Conservation (phyloP, 441 rosid species). For the Erysimum cheiri region DNA sequence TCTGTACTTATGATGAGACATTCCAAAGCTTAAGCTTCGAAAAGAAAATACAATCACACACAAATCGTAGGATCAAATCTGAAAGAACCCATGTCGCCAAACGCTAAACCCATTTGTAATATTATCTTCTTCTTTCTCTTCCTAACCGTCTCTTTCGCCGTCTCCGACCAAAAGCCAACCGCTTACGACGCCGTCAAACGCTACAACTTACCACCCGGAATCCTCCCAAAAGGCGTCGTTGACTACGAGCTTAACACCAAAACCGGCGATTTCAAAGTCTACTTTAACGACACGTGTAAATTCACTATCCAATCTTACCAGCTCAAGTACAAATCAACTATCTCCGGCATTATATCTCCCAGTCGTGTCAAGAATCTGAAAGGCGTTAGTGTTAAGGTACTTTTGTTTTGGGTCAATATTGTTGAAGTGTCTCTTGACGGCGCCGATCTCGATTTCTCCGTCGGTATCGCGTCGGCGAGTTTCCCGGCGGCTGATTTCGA, state of each 20-base stretch:
- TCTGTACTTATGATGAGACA: background rate
- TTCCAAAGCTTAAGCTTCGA: background rate
- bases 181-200: conserved; percentile 54
- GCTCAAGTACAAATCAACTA: conserved; percentile 56
- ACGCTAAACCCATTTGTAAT: conserved; percentile 10
- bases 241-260: conserved; percentile 53
- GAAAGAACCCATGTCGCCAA: conserved; percentile 28
- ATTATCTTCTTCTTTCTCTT: conserved; percentile 19
- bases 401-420: conserved; percentile 75
- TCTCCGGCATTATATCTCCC: conserved; percentile 55
- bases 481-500: conserved; percentile 59
- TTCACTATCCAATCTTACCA: conserved; percentile 68
- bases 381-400: conserved; percentile 71
- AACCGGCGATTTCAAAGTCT: conserved; percentile 63
- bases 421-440: conserved; percentile 57
- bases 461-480: conserved; percentile 73
- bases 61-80: conserved; percentile 7
- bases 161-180: conserved; percentile 35
- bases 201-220: conserved; percentile 60
- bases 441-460: conserved; percentile 65
- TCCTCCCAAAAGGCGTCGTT: conserved; percentile 66
- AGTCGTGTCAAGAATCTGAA: conserved; percentile 55
- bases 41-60: conserved; percentile 18
- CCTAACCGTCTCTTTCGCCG: conserved; percentile 1
- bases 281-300: conserved; percentile 56